A percentile compares a stretch with the other conserved stretches of the same genome.
phyloP scores from a whole-genome alignment of 2,329 filamentous ascomycete species.

The Talaromyces sp. region DNA sequence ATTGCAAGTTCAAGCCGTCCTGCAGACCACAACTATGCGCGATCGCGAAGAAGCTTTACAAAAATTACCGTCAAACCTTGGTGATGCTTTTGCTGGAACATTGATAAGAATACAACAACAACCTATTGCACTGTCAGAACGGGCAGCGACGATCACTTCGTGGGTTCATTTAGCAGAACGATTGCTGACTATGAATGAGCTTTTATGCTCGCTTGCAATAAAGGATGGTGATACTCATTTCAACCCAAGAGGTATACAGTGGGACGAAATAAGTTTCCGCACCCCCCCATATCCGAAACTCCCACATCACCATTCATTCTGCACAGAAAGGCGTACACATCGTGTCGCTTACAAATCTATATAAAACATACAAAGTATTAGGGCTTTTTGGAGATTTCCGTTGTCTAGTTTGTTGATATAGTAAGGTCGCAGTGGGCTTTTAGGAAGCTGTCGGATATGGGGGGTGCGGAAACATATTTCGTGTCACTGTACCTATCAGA shows the following conservation, averaged over 20 bases:
- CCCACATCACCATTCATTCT: too few relatives aligned
- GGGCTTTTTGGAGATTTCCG: too few relatives aligned
- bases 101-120: slow-evolving; percentile 14
- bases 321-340: too few relatives aligned
- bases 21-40: slow-evolving; percentile 9
- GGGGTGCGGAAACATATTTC: too few relatives aligned
- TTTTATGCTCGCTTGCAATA: neutral
- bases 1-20: slow-evolving; percentile 15
- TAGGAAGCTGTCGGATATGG: too few relatives aligned
- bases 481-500: too few relatives aligned
- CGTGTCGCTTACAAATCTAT: too few relatives aligned
- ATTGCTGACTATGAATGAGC: neutral
- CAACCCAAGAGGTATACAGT: neutral
- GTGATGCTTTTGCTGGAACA: slow-evolving; percentile 4
- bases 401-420: too few relatives aligned
- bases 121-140: neutral
- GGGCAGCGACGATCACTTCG: slow-evolving; percentile 4
- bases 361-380: too few relatives aligned
- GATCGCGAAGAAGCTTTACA: slow-evolving; percentile 13
- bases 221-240: neutral
- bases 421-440: too few relatives aligned
- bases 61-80: slow-evolving; percentile 1
- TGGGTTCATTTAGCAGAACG: slow-evolving; percentile 14
- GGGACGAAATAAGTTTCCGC: too few relatives aligned
- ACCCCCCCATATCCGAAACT: too few relatives aligned